Evolutionary conservation across 148 eudicot genomes (phyloP).

Genomic region (Cornus kousa): DNA sequence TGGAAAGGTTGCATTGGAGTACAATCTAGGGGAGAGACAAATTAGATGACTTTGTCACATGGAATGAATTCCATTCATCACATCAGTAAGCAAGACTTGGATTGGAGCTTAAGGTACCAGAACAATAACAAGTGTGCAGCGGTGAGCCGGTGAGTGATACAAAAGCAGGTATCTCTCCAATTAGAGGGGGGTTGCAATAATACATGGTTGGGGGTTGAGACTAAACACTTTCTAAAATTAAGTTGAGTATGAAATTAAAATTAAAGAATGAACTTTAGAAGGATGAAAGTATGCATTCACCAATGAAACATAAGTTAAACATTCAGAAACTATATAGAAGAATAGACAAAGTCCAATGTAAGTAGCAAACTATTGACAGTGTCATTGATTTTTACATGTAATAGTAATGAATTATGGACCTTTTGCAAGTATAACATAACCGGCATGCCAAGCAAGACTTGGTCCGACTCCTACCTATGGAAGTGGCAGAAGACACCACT

Average conservation of each 20-base stretch:
- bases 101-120: not conserved
- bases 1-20: not conserved
- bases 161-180: not conserved
- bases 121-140: not conserved
- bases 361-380: not conserved
- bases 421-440: no score
- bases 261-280: not conserved
- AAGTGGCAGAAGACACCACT: no score
- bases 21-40: conserved; percentile 3
- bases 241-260: not conserved
- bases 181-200: not conserved
- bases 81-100: not conserved
- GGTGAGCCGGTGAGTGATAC: not conserved
- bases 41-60: not conserved
- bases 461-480: no score
- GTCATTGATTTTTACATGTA: no score
- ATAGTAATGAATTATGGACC: no score
- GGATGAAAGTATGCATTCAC: not conserved
- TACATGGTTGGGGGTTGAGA: not conserved
- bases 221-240: not conserved
- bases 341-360: no score
- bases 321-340: not conserved
- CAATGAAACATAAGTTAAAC: not conserved
- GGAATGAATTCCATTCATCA: not conserved
- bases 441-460: no score